Conservation (phyloP, 73 alveolate genomes). For the Diophrys appendiculata region DNA sequence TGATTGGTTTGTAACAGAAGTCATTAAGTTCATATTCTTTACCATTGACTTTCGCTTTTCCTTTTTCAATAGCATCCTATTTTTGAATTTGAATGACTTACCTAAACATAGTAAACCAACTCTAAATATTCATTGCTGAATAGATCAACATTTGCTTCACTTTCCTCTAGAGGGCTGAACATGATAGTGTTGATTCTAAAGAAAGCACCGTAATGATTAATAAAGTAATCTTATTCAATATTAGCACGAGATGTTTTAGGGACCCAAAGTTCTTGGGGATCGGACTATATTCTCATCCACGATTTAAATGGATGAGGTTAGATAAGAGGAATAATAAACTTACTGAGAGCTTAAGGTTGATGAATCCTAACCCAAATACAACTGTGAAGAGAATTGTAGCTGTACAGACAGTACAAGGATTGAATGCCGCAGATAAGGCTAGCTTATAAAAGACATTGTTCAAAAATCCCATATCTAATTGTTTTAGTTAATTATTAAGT, state of each 20-base stretch:
- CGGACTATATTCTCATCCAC: constrained; percentile 24
- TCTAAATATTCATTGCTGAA: constrained; percentile 80
- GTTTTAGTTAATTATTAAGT: background rate
- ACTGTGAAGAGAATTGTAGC: constrained; percentile 34
- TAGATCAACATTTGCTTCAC: constrained; percentile 54
- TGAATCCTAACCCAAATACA: constrained; percentile 41
- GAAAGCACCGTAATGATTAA: constrained; percentile 86
- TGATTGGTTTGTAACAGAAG: constrained; percentile 92
- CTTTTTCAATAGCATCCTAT: constrained; percentile 63
- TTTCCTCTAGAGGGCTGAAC: constrained; percentile 61
- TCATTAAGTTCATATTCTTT: constrained; percentile 69
- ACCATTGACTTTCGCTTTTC: constrained; percentile 55
- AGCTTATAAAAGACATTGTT: constrained; percentile 48
- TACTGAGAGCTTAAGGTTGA: constrained; percentile 51
- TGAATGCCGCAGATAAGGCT: constrained; percentile 44
- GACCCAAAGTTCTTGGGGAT: constrained; percentile 91
- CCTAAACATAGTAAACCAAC: constrained; percentile 74
- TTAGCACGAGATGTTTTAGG: constrained; percentile 80
- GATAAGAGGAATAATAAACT: no score
- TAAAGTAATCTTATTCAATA: constrained; percentile 75
- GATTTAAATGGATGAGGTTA: no score
- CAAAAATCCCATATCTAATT: constrained; percentile 48
- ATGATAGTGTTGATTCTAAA: constrained; percentile 85
- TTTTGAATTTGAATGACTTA: background rate
- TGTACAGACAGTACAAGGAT: constrained; percentile 41